Evolutionary conservation across 2,329 filamentous ascomycete genomes (phyloP).

Genomic region (Fonsecaea nubica): DNA sequence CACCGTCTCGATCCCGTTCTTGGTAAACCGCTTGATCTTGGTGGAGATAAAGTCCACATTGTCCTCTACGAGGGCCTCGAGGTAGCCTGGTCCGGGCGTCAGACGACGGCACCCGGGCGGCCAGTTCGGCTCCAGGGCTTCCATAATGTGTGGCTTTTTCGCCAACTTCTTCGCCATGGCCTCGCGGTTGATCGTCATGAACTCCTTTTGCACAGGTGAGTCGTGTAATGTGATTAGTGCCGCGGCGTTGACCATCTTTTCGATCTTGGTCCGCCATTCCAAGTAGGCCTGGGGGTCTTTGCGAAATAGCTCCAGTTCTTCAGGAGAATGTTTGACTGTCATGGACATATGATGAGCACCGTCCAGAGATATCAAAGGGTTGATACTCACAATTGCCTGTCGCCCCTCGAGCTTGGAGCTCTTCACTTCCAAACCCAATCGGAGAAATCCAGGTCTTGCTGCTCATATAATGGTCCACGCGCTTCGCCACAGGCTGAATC

Average conservation of each 20-base stretch:
- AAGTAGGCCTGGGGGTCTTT: conserved; percentile 40
- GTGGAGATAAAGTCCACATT: conserved; percentile 59
- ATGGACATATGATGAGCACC: too few relatives aligned
- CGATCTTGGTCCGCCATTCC: conserved; percentile 42
- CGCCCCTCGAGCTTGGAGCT: conserved; percentile 14
- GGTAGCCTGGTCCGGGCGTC: conserved; percentile 34
- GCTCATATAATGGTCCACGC: conserved; percentile 38
- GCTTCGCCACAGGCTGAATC: conserved; percentile 47
- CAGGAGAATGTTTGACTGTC: conserved; percentile 3
- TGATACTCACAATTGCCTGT: conserved; percentile 1
- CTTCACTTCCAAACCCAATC: conserved; percentile 3
- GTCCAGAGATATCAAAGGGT: too few relatives aligned
- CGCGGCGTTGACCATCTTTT: conserved; percentile 38
- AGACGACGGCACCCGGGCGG: conserved; percentile 33
- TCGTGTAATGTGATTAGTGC: conserved; percentile 21
- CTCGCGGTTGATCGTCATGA: conserved; percentile 7
- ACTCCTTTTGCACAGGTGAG: conserved; percentile 22
- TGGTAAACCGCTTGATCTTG: conserved; percentile 64
- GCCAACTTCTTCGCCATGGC: too few relatives aligned
- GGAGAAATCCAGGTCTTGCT: conserved; percentile 37
- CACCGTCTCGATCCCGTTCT: conserved; percentile 64
- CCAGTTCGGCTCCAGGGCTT: background rate
- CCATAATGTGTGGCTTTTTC: too few relatives aligned
- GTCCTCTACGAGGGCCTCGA: conserved; percentile 20
- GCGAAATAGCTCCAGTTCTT: conserved; percentile 11